Conservation (phyloP, 169 alveolate species). For the Eimeria sp. region DNA sequence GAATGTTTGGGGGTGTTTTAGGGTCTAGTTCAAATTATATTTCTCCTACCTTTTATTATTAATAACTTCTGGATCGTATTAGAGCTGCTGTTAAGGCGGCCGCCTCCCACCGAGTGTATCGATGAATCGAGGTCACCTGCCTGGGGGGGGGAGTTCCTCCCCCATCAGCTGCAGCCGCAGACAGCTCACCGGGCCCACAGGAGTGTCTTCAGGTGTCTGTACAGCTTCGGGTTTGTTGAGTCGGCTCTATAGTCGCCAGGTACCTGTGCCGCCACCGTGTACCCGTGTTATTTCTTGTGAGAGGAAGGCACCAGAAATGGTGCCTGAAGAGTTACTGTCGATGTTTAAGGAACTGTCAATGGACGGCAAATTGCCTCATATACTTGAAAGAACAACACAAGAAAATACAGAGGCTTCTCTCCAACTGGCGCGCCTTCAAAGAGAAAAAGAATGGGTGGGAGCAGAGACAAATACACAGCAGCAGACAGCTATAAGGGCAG, state of each 20-base stretch:
- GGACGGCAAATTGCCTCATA: background rate
- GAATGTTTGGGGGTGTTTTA: background rate
- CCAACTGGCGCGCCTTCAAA: background rate
- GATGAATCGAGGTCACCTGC: conserved; percentile 43
- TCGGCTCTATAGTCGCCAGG: background rate
- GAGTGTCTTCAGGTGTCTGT: background rate
- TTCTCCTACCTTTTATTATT: background rate
- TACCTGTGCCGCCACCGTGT: background rate
- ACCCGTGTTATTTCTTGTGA: background rate
- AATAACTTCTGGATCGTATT: background rate
- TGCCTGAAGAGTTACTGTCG: background rate
- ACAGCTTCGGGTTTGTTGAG: background rate
- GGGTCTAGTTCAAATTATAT: background rate
- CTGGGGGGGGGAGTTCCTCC: conserved; percentile 20
- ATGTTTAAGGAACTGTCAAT: background rate
- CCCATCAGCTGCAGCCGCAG: background rate
- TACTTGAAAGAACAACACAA: background rate
- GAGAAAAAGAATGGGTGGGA: conserved; percentile 24
- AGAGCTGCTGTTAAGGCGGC: background rate
- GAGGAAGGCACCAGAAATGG: background rate
- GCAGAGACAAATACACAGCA: too few species aligned
- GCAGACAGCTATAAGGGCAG: background rate
- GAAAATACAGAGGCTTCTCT: background rate
- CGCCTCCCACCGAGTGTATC: background rate
- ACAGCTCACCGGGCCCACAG: background rate